Evolutionary conservation across 805 yeast genomes (phyloP), one percentile per base, ranked within the genome.

Genomic region (Ogataea nonfermentans): DNA sequence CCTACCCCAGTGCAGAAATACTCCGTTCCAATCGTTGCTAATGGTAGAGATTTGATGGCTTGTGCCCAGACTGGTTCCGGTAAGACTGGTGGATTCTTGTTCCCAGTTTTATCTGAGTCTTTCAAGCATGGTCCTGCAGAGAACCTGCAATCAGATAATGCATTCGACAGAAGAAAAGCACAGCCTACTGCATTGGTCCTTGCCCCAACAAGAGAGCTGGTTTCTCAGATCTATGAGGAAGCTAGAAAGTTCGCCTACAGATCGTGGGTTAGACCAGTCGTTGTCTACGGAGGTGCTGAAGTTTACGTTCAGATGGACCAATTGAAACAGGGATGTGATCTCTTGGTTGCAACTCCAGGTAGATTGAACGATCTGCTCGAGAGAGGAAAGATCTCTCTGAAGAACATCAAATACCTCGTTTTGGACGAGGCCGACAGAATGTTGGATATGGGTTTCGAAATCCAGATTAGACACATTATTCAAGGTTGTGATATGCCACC

Each of bases 381-480:
- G 72, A 86, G 97, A 74, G 97, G 97, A 61, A 74, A 80, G 58
- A 86, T 93, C 55, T 89, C 97, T 31, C 76, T 93, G 61, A 75
- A 79, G 51, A 88, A 86, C 69, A 88, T 91, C 69, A 88, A 85
- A 67, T 93, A 87, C 69, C 78, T 93, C 65, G 97, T 93, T 37
- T 77, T 93, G 54, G 99, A 91, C 70, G 99, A 91, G 77, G 99
- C 99, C 62, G 99, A 93, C 72, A 87, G 99, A 76, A 93, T 93
- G 99, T 81, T 93, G 72, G 99, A 93, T 80, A 93, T 93, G 98
- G 99, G 99, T 78, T 93, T 93, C 73, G 99, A 93, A 75, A 97
- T 97, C 52, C 99, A 93, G 77, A 93, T 93, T 64, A 87, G 99
- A 79, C 85, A 89, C 66, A 91, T 93, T 61, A 99, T 93, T 48